Evolutionary conservation across 805 yeast genomes (phyloP).

Genomic region (Monosporozyma yasuniensis): DNA sequence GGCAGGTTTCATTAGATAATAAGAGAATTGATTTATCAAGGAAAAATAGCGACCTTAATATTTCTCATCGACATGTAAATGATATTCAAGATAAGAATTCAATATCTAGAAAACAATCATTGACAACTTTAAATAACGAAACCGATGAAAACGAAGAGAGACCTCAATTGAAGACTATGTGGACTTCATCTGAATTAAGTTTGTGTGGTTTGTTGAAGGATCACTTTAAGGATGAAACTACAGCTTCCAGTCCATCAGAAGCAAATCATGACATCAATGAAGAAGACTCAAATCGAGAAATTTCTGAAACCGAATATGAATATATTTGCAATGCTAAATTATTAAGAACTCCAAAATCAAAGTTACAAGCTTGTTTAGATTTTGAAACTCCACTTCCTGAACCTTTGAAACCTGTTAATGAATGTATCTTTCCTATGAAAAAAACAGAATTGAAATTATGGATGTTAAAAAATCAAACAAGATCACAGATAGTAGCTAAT

Average conservation of each 20-base stretch:
- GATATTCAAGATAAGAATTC: not conserved
- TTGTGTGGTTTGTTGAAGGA: not conserved
- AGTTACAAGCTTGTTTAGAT: slow-evolving; percentile 7
- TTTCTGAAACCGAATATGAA: slow-evolving; percentile 11
- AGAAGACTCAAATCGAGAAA: not conserved
- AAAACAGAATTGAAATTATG: slow-evolving; percentile 36
- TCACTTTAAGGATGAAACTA: not conserved
- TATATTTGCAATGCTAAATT: slow-evolving; percentile 14
- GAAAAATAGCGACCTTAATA: not conserved
- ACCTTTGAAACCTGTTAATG: slow-evolving; percentile 20
- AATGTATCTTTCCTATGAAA: slow-evolving; percentile 43
- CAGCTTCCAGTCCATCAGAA: not conserved
- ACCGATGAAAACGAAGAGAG: not conserved
- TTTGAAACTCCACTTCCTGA: slow-evolving; percentile 6
- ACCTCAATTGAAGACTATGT: not conserved
- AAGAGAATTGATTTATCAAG: slow-evolving; percentile 6
- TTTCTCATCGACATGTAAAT: not conserved
- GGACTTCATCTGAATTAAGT: slow-evolving; percentile 2
- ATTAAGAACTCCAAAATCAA: slow-evolving; percentile 10
- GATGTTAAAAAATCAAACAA: slow-evolving; percentile 34
- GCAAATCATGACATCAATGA: not conserved
- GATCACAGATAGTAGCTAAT: slow-evolving; percentile 25
- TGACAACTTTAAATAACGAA: not conserved
- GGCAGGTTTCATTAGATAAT: slow-evolving; percentile 10
- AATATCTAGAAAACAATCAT: not conserved